These are phyloP conservation scores for Aureobasidium sp. DNA, from an alignment of 2,329 filamentous ascomycete genomes.

Conservation along the genomic window DNA sequence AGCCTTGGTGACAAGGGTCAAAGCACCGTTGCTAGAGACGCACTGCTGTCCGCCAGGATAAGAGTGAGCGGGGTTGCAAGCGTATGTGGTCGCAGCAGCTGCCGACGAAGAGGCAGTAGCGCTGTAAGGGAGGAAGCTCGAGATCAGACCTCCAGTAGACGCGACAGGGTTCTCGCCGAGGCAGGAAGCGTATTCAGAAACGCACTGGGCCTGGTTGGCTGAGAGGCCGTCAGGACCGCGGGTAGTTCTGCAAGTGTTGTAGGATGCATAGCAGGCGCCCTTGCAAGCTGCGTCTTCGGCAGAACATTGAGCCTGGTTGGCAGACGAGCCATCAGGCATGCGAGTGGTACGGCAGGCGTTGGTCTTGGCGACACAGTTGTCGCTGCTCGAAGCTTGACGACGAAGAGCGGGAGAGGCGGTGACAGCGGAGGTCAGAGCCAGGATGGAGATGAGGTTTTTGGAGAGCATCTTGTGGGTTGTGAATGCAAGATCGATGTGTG, in stretches of 20 bases:
- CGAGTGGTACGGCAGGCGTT: background rate
- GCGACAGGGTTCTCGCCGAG: conserved; percentile 13
- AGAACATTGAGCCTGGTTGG: background rate
- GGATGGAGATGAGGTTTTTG: background rate
- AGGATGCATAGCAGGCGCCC: background rate
- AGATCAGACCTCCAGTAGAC: background rate
- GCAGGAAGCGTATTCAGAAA: background rate
- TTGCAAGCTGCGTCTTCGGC: background rate
- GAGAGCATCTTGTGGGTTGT: conserved; percentile 3
- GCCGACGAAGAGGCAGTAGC: background rate
- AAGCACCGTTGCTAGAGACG: background rate
- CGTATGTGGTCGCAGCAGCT: background rate
- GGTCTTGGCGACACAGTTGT: background rate
- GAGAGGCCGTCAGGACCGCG: background rate
- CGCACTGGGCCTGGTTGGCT: conserved; percentile 8
- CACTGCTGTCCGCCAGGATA: background rate
- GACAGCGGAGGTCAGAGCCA: conserved; percentile 8
- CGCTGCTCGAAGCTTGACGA: background rate
- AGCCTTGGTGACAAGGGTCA: background rate
- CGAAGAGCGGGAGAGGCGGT: conserved; percentile 6
- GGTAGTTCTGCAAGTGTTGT: background rate
- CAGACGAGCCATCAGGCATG: background rate
- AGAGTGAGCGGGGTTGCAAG: conserved; percentile 5
- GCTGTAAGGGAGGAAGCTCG: background rate
- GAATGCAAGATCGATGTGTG: background rate